Percentiles rank a stretch among this genome's conserved stretches.
Evolutionary conservation across 2,329 filamentous ascomycete genomes (phyloP).

Genomic region (Aureobasidium sp.): DNA sequence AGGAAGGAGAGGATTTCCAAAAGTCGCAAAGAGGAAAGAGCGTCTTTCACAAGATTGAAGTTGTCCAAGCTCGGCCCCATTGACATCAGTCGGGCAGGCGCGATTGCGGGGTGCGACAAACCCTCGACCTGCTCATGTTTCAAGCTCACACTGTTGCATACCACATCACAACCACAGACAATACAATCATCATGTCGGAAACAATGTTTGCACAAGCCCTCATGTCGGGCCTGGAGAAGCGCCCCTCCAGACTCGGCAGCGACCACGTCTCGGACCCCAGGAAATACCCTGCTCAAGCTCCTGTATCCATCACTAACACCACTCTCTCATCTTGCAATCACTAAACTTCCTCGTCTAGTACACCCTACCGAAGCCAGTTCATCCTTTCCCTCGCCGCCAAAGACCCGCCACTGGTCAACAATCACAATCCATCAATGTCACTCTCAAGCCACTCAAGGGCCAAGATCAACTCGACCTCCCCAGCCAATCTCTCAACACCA

Average conservation of each 20-base stretch:
- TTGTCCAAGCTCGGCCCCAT: conserved; percentile 4
- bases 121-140: not conserved
- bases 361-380: conserved; percentile 59
- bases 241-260: conserved; percentile 71
- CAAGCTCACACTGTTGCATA: not conserved
- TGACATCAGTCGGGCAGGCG: not conserved
- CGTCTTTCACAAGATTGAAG: not conserved
- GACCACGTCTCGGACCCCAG: conserved; percentile 86
- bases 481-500: conserved; percentile 57
- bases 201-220: conserved; percentile 77
- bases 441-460: conserved; percentile 70
- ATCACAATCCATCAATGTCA: conserved; percentile 42
- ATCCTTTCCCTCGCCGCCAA: conserved; percentile 43
- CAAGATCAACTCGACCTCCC: conserved; percentile 62
- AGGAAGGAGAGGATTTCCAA: not conserved
- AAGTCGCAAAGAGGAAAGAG: not conserved
- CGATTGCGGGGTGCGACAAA: not conserved
- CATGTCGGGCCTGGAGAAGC: conserved; percentile 69
- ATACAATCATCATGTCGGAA: conserved; percentile 42
- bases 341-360: conserved; percentile 43
- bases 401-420: conserved; percentile 39
- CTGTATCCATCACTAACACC: conserved; percentile 48
- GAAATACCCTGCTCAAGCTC: conserved; percentile 65
- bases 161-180: not conserved
- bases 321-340: conserved; percentile 53